Conservation (phyloP, 129 eudicot species). For the Centaurea solstitialis region DNA sequence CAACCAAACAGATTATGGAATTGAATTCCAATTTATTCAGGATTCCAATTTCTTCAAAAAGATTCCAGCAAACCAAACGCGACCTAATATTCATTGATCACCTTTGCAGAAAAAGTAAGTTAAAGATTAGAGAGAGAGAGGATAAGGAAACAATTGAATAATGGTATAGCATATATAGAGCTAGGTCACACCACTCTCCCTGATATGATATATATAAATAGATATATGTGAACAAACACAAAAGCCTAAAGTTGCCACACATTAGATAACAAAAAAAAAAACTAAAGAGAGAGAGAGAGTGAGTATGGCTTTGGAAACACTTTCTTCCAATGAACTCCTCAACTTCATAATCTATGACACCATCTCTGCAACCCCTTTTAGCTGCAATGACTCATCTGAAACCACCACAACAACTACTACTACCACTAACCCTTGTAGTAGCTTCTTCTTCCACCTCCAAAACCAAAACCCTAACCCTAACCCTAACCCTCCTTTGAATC, state of each 20-base stretch:
- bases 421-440: constrained; percentile 17
- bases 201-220: constrained; percentile 20
- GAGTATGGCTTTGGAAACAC: constrained; percentile 78
- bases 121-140: background rate
- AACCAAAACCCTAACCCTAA: constrained; percentile 34
- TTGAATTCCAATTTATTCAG: no score
- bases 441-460: constrained; percentile 27
- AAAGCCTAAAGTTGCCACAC: constrained; percentile 46
- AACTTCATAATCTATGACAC: constrained; percentile 84
- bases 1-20: no score
- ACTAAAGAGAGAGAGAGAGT: constrained; percentile 12
- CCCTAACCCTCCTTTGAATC: constrained; percentile 27
- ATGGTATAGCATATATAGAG: background rate
- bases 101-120: background rate
- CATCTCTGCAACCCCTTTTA: constrained; percentile 58
- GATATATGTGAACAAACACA: constrained; percentile 28
- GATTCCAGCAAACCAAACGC: no score
- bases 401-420: constrained; percentile 8
- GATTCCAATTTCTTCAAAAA: no score
- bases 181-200: constrained; percentile 14
- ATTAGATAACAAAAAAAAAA: constrained; percentile 31
- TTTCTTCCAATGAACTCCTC: constrained; percentile 70
- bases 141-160: background rate
- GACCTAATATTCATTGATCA: background rate
- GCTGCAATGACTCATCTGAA: constrained; percentile 45